A percentile compares a stretch with the other conserved stretches of the same genome.
These are phyloP conservation scores for Wickerhamomyces sp. DNA, from an alignment of 1,139 yeast species.

Conservation along the genomic window DNA sequence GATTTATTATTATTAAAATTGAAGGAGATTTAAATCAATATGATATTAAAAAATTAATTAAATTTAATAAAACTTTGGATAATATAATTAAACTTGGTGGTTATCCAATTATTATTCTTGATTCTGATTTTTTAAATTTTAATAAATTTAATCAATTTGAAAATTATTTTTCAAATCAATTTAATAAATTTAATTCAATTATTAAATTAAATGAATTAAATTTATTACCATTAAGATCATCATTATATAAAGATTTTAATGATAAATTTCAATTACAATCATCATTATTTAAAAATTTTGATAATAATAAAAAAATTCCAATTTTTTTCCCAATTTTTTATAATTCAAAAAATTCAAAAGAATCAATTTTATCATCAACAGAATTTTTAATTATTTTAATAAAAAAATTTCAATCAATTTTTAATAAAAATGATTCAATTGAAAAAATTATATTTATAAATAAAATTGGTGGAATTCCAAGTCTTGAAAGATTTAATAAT, in stretches of 20 bases:
- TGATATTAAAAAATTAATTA: constrained; percentile 22
- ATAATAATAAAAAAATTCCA: constrained; percentile 10
- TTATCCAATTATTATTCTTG: constrained; percentile 34
- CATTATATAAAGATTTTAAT: neutral
- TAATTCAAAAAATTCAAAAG: constrained; percentile 9
- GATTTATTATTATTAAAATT: constrained; percentile 50
- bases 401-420: constrained; percentile 12
- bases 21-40: constrained; percentile 31
- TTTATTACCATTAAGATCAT: neutral
- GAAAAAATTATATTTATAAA: constrained; percentile 83
- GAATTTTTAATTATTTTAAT: constrained; percentile 13
- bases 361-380: constrained; percentile 16
- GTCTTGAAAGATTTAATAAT: constrained; percentile 71
- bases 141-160: constrained; percentile 14
- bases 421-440: constrained; percentile 35
- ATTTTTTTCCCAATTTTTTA: constrained; percentile 20
- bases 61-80: constrained; percentile 31
- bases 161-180: constrained; percentile 17
- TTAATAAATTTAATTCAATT: constrained; percentile 3
- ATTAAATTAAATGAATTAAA: neutral
- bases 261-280: neutral
- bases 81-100: constrained; percentile 36
- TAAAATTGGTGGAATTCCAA: constrained; percentile 84
- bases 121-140: constrained; percentile 16
- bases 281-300: neutral